Evolutionary conservation across 2,329 filamentous ascomycete genomes (phyloP).

Genomic region (Sarocladium oryzae): DNA sequence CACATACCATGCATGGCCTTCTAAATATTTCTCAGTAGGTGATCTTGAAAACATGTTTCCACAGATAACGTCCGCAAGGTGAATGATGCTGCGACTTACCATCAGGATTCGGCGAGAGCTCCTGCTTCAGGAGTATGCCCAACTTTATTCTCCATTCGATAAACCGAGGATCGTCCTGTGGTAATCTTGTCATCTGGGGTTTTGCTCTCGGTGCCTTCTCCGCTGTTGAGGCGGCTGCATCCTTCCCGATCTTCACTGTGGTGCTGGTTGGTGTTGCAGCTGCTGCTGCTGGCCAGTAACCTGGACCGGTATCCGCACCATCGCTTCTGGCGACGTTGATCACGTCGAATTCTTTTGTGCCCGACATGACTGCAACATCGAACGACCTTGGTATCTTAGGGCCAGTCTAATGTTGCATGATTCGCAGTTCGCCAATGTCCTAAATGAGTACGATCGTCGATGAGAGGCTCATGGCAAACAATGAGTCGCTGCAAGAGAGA

Average conservation of each 20-base stretch:
- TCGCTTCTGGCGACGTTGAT: constrained; percentile 38
- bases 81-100: constrained; percentile 21
- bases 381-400: no score
- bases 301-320: constrained; percentile 37
- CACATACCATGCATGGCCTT: constrained; percentile 38
- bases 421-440: no score
- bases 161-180: constrained; percentile 36
- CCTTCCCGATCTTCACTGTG: constrained; percentile 30
- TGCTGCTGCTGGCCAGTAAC: constrained; percentile 34
- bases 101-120: constrained; percentile 33
- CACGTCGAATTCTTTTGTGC: constrained; percentile 34
- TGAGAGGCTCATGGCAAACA: neutral
- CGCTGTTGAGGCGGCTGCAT: constrained; percentile 15
- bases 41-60: neutral
- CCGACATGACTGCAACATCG: constrained; percentile 21
- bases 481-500: no score
- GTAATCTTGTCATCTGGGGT: constrained; percentile 36
- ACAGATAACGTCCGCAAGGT: neutral
- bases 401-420: no score
- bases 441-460: neutral
- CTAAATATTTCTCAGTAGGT: constrained; percentile 20
- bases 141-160: constrained; percentile 39
- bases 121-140: constrained; percentile 39
- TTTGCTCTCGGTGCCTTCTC: constrained; percentile 33
- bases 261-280: constrained; percentile 16